Evolutionary conservation across 257 asterid genomes (phyloP).

Genomic region (Jacaranda copaia): DNA sequence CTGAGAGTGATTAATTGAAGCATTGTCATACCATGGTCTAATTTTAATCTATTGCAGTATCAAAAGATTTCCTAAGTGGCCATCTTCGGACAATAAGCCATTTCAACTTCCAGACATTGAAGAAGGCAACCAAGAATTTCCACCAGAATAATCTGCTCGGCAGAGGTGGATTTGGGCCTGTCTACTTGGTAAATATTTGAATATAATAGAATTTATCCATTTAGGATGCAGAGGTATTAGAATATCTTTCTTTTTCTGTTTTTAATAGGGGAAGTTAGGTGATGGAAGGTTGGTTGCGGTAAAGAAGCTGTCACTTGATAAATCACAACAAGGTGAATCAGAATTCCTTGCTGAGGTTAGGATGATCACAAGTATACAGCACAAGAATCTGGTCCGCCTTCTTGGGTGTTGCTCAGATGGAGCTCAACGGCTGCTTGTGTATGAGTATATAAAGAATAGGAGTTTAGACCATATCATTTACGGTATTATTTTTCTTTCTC

Average conservation of each 20-base stretch:
- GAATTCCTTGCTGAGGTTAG: conserved; percentile 76
- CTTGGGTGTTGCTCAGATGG: conserved; percentile 84
- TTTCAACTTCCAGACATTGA: conserved; percentile 62
- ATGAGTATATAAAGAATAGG: conserved; percentile 81
- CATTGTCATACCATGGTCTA: conserved; percentile 18
- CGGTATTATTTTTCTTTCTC: conserved; percentile 50
- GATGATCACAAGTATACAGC: conserved; percentile 82
- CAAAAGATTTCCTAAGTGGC: conserved; percentile 54
- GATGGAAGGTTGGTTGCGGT: conserved; percentile 71
- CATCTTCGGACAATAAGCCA: conserved; percentile 63
- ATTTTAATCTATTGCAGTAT: conserved; percentile 49
- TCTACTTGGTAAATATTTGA: conserved; percentile 58
- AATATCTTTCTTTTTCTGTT: neutral
- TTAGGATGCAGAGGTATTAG: neutral
- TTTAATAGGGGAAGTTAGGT: conserved; percentile 65
- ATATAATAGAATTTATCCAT: neutral
- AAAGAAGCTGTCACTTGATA: conserved; percentile 65
- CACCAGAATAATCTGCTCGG: conserved; percentile 70
- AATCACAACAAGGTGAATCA: conserved; percentile 83
- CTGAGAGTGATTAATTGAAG: neutral
- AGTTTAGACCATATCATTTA: conserved; percentile 76
- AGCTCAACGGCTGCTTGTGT: conserved; percentile 73
- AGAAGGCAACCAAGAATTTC: conserved; percentile 83
- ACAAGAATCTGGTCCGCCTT: conserved; percentile 84
- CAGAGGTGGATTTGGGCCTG: conserved; percentile 92